Percentiles rank a stretch among this genome's conserved stretches.
Evolutionary conservation across 768 basidiomycete genomes (phyloP).

Genomic region (Tulasnella sp.): DNA sequence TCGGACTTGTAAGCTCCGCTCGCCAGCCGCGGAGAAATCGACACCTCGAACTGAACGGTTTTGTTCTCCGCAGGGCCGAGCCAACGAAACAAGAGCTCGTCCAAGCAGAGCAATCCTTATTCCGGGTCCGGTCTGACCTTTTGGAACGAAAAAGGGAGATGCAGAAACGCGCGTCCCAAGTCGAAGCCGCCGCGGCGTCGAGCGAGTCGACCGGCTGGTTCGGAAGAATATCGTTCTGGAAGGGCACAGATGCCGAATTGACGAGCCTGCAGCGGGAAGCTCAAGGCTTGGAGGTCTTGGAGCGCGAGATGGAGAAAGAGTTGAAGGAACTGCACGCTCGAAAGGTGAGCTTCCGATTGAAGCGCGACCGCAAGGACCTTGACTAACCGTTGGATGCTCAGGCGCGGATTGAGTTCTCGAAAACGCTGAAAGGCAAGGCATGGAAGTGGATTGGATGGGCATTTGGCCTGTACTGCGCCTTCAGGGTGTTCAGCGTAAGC

Average conservation of each 20-base stretch:
- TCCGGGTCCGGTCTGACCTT: constrained; percentile 33
- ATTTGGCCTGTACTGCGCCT: constrained; percentile 65
- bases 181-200: constrained; percentile 1
- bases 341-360: background rate
- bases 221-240: constrained; percentile 11
- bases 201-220: constrained; percentile 15
- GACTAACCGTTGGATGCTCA: constrained; percentile 50
- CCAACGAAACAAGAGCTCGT: constrained; percentile 33
- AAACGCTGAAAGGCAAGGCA: constrained; percentile 55
- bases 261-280: constrained; percentile 51
- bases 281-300: constrained; percentile 60
- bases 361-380: constrained; percentile 44
- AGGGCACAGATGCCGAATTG: constrained; percentile 13
- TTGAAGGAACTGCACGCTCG: constrained; percentile 15
- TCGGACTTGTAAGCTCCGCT: constrained; percentile 9
- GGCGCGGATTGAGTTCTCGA: constrained; percentile 49
- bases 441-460: constrained; percentile 48
- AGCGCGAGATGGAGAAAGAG: constrained; percentile 55
- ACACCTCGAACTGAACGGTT: constrained; percentile 28
- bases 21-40: constrained; percentile 39
- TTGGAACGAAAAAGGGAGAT: constrained; percentile 30
- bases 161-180: constrained; percentile 8
- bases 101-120: constrained; percentile 31
- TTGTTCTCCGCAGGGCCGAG: background rate
- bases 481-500: constrained; percentile 60